Evolutionary conservation across 352 stramenopile genomes (phyloP), one percentile per base, ranked within the genome.

Genomic region (Phytophthora quininea): DNA sequence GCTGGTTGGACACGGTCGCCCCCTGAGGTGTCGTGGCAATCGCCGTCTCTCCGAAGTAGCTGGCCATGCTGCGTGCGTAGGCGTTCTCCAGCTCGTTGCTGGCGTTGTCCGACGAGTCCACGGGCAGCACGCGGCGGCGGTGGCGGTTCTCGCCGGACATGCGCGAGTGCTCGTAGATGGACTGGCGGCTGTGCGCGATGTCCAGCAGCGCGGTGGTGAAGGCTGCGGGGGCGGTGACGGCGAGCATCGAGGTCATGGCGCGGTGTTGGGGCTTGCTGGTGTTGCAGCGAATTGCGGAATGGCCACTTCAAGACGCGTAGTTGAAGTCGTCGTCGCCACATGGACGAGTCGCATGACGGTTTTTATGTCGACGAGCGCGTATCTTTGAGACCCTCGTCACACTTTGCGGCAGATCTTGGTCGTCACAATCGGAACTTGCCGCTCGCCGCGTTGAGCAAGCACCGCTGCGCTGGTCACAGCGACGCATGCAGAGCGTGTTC

Each of bases 101-200:
- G 47, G 60, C 74, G 54, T 47, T 59, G 62, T 75, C 73, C 14
- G 50, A 62, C 31, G 56, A 48, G 47, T 80, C 69, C n/a, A 61
- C 69, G n/a, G 69, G 69, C 48, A 81, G 69, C 54, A 62, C 55
- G 65, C 75, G 61, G 37, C 66, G 59, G 63, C 69, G 68, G 59
- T 62, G 71, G 35, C 71, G 61, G 50, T 81, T 68, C 69, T 81
- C 73, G 49, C 73, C 69, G 33, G 73, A 81, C 69, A 81, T 77
- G 62, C 73, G 73, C 62, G 73, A 72, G 62, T 58, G 60, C 29
- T 76, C 66, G 69, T 81, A 81, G 66, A 81, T 81, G 43, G 73
- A 76, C 58, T 57, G 58, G 29, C 62, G 48, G 49, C 42, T 52
- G 49, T 65, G 58, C 37, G 58, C 37, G 19, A 43, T 19, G 42